Conservation (phyloP, 108 stramenopile species). For the Stephanodiscus triporus region DNA sequence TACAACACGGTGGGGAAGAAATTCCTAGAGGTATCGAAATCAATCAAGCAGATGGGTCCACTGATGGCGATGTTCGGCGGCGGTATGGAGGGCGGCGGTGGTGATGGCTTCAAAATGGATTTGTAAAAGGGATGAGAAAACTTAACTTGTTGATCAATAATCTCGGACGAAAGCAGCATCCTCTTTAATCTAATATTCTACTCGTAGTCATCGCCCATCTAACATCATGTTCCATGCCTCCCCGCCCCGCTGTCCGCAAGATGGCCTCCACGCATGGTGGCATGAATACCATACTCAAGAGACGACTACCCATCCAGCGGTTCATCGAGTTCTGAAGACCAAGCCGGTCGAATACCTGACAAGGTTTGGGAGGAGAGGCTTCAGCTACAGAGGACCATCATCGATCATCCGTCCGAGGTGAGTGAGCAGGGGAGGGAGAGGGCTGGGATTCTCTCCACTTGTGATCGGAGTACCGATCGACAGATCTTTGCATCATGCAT, state of each 20-base stretch:
- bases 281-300: conserved; percentile 51
- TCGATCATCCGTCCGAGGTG: no score
- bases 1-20: conserved; percentile 36
- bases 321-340: no score
- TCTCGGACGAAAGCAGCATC: no score
- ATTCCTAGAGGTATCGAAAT: conserved; percentile 26
- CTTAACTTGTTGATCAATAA: no score
- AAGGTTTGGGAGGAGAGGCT: no score
- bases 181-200: no score
- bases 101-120: conserved; percentile 27
- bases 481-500: conserved; percentile 9
- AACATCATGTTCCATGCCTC: conserved; percentile 40
- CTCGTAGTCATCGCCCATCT: no score
- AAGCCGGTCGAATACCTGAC: no score
- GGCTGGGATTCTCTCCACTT: no score
- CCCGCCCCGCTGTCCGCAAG: conserved; percentile 32
- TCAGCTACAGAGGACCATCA: no score
- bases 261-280: conserved; percentile 55
- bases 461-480: conserved; percentile 18
- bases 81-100: not conserved
- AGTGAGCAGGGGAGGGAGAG: no score
- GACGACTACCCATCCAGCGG: conserved; percentile 29
- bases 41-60: conserved; percentile 32
- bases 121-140: conserved; percentile 6
- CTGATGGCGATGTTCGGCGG: conserved; percentile 40